Percentiles rank a stretch among this genome's conserved stretches.
phyloP scores from a whole-genome alignment of 2,329 filamentous ascomycete genomes.

The Bisporella sp. region DNA sequence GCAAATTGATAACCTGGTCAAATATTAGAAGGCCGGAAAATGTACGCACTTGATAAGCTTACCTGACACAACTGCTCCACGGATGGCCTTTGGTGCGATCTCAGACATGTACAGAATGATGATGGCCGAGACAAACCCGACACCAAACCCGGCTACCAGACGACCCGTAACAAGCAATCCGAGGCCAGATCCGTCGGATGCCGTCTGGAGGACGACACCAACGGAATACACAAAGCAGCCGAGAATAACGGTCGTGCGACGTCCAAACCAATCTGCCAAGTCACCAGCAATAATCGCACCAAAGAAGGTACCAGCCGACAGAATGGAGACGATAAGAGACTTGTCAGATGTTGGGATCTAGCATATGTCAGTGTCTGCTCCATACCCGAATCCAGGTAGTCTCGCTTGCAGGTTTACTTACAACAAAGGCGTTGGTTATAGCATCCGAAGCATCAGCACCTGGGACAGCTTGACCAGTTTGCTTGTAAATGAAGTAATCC shows the following conservation, averaged over 20 bases:
- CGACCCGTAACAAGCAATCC: constrained; percentile 49
- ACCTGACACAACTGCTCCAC: constrained; percentile 59
- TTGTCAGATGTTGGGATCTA: constrained; percentile 34
- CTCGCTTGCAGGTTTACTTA: background rate
- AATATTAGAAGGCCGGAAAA: background rate
- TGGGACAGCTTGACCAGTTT: background rate
- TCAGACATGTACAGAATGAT: constrained; percentile 73
- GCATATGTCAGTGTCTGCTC: background rate
- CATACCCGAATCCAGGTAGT: no score
- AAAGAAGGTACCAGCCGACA: constrained; percentile 60
- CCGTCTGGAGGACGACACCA: constrained; percentile 55
- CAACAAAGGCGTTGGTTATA: background rate
- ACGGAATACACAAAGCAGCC: constrained; percentile 62
- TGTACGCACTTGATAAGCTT: background rate
- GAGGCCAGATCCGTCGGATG: constrained; percentile 38
- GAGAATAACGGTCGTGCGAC: constrained; percentile 61
- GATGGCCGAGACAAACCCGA: constrained; percentile 74
- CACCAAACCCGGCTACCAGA: constrained; percentile 68
- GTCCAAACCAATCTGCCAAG: constrained; percentile 66
- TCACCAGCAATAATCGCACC: constrained; percentile 74
- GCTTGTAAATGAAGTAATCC: constrained; percentile 30
- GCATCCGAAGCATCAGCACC: background rate
- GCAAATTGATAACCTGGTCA: constrained; percentile 72
- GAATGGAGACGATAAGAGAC: background rate
- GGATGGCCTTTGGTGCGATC: constrained; percentile 60